phyloP scores from a whole-genome alignment of 768 basidiomycete genomes.

The Suillus cothurnatus region DNA sequence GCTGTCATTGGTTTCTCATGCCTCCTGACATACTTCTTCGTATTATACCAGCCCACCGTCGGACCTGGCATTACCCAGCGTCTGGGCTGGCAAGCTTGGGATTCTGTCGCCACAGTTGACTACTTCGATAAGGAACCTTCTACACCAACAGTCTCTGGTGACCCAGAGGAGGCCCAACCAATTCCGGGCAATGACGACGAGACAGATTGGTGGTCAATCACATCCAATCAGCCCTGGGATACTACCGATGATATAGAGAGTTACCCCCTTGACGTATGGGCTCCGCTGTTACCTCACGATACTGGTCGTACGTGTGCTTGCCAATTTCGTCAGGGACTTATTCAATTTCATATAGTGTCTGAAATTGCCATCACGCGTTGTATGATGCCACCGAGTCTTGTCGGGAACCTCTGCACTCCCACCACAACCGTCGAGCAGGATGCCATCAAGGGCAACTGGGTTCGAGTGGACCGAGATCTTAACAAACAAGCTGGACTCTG shows the following conservation, averaged over 20 bases:
- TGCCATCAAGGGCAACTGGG: constrained; percentile 85
- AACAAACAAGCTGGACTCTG: constrained; percentile 64
- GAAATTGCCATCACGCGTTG: constrained; percentile 78
- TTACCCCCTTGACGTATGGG: constrained; percentile 80
- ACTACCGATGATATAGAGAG: constrained; percentile 59
- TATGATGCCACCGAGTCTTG: constrained; percentile 58
- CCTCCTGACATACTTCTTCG: constrained; percentile 74
- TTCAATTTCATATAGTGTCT: constrained; percentile 48
- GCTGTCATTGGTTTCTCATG: constrained; percentile 67
- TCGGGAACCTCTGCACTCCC: constrained; percentile 67
- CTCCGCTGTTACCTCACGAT: constrained; percentile 71
- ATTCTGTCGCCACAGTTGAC: constrained; percentile 47
- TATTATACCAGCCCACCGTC: constrained; percentile 77
- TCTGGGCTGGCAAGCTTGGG: constrained; percentile 92
- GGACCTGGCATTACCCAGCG: constrained; percentile 72
- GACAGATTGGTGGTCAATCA: constrained; percentile 75
- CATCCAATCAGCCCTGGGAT: constrained; percentile 29
- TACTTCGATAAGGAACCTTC: constrained; percentile 8
- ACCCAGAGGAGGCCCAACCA: constrained; percentile 11
- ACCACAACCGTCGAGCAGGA: constrained; percentile 70
- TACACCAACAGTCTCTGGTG: constrained; percentile 3
- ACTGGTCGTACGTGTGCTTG: constrained; percentile 61
- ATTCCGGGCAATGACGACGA: constrained; percentile 24
- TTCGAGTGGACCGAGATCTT: constrained; percentile 80
- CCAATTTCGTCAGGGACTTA: neutral